Percentiles rank a stretch among this genome's conserved stretches.
These are phyloP conservation scores for Tulasnella sp. DNA, from an alignment of 768 basidiomycete genomes.

Conservation along the genomic window DNA sequence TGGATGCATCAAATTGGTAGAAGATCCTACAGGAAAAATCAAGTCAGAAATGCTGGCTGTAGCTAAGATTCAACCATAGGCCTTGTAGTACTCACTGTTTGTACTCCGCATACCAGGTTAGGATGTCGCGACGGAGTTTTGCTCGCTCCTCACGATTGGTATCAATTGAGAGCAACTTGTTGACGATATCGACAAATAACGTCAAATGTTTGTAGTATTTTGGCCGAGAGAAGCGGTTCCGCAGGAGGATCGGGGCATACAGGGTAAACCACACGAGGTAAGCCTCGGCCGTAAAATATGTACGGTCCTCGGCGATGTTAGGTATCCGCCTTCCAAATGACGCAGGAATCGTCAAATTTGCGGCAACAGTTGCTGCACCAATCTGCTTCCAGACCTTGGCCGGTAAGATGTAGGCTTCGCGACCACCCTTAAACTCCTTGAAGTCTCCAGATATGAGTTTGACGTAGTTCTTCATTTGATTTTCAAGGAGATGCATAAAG, in stretches of 20 bases:
- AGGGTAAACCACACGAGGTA: slow-evolving; percentile 50
- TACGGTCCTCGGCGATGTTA: slow-evolving; percentile 43
- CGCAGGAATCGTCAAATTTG: slow-evolving; percentile 48
- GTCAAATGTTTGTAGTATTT: slow-evolving; percentile 52
- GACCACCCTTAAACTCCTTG: slow-evolving; percentile 47
- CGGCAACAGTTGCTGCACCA: slow-evolving; percentile 44
- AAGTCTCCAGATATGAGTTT: slow-evolving; percentile 48
- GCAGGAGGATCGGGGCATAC: slow-evolving; percentile 37
- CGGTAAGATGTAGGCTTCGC: slow-evolving; percentile 42
- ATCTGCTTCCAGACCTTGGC: slow-evolving; percentile 49
- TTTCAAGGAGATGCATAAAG: slow-evolving; percentile 58
- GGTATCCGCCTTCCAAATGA: slow-evolving; percentile 46
- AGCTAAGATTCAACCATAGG: no score
- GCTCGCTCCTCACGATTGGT: no score
- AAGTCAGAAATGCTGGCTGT: no score
- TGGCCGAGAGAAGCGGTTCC: slow-evolving; percentile 42
- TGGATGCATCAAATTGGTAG: no score
- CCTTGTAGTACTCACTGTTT: no score
- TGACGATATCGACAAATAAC: slow-evolving; percentile 47
- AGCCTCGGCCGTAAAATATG: slow-evolving; percentile 46
- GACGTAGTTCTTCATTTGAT: slow-evolving; percentile 49
- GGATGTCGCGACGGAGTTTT: no score
- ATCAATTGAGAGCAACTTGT: slow-evolving; percentile 41
- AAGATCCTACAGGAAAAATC: no score
- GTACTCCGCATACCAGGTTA: no score